phyloP scores from a whole-genome alignment of 1,284 basidiomycete genomes.

The Leucoagaricus sp. region DNA sequence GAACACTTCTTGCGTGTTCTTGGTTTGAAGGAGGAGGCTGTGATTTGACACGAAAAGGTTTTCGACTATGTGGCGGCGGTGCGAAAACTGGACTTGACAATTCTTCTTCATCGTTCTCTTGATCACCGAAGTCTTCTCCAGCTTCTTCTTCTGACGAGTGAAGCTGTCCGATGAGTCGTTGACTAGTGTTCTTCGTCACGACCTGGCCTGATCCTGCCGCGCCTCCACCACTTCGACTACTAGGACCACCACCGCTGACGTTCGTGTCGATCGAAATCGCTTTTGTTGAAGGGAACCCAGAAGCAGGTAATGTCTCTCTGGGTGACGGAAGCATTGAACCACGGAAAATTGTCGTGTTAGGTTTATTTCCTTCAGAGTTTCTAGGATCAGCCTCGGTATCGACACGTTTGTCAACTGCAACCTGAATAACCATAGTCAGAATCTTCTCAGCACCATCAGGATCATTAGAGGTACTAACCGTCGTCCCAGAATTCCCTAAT shows the following conservation, averaged over 20 bases:
- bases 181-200: not conserved
- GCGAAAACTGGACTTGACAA: conserved; percentile 12
- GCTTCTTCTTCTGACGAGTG: conserved; percentile 12
- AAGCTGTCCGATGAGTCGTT: conserved; percentile 8
- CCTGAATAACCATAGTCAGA: conserved; percentile 9
- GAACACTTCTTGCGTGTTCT: not conserved
- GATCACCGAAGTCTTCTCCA: not conserved
- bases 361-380: not conserved
- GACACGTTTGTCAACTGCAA: conserved; percentile 13
- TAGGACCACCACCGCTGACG: not conserved
- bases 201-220: not conserved
- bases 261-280: not conserved
- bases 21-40: not conserved
- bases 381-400: not conserved
- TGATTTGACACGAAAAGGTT: not conserved
- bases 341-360: not conserved
- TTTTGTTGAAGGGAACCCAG: not conserved
- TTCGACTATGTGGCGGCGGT: not conserved
- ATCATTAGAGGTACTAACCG: not conserved
- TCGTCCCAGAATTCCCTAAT: not conserved
- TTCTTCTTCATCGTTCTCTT: conserved; percentile 9
- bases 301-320: not conserved
- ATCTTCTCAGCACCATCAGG: not conserved
- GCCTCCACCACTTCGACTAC: not conserved
- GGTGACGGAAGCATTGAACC: not conserved